Evolutionary conservation across 2,329 filamentous ascomycete species (phyloP), one percentile per base, ranked within the genome.

Genomic region (Delphinella strobiligena): DNA sequence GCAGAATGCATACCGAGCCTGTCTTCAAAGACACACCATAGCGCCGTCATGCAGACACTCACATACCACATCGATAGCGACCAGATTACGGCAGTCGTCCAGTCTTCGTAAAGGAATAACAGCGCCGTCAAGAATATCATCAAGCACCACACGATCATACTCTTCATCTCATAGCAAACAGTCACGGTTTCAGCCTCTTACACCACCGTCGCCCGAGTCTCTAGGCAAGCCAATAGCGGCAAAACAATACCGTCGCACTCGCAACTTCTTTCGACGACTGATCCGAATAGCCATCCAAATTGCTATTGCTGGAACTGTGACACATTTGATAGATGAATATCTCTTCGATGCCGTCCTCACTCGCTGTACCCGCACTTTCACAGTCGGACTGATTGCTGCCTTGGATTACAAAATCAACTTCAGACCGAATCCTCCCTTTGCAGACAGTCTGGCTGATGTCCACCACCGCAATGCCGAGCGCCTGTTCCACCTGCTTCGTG

Each of bases 321-420:
- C n/a, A 38, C 93, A 85, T 57, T 60, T 75, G 8, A 53, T 80
- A 44, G 91, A 98, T 61, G 72, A 61, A 11, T 72, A 81, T 47
- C 69, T 83, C 54, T 93, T 91, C 61, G 84, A 86, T 37, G 80
- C 83, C 1, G 81, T 84, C 10, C 64, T 94, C 18, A 76, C 73
- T 29, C 82, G 91, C 41, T 89, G 83, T 17, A 61, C 82, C 31
- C 80, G 82, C 31, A 95, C 91, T 0, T 94, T 96, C 58, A 71
- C 72, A 31, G 76, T 76, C 2, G 89, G 87, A 5, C 64, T 93
- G 9, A 55, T 88, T 34, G 82, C 93, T 12, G 89, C 88, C 1
- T 54, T 88, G 17, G 91, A 98, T 65, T 96, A 98, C 68, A 96
- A 95, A 65, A 68, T 96, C 60, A 96, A 98, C 62, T 98, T 98